Evolutionary conservation across 371 early-diverging fungal species (phyloP), one percentile per base, ranked within the genome.

Genomic region (Apophysomyces elegans): DNA sequence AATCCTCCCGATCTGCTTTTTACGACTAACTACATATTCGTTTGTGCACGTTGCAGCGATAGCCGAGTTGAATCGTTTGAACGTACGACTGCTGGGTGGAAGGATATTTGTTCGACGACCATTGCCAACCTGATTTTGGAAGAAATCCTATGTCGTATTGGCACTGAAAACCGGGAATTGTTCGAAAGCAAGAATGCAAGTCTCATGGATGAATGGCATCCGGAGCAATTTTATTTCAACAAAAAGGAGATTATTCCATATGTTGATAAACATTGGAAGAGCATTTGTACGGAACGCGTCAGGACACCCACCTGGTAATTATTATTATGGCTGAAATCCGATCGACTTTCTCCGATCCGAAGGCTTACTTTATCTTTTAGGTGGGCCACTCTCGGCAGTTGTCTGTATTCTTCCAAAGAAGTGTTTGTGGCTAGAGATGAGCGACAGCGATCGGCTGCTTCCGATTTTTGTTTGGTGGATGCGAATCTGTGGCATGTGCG

Each of bases 221-320:
- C 84, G 56, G 80, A 83, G 12, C 74, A 82, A n/a, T 88, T 81
- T 65, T 86, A 79, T 64, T 90, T 88, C 60, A 86, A 88, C 66
- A 89, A 90, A 62, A 88, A 88, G 58, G 86, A 89, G 26, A 84
- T 89, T 43, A 70, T 87, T 9, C 88, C 89, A 1, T 90, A 81
- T 75, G 86, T 90, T 5, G 90, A 90, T 61, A 80, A 83, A 35
- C 83, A 88, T 63, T 90, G 91, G 91, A 75, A 77, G n/a, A 84
- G 84, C 47, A 75, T 90, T 21, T 90, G 90, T 44, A 88, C 87
- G 21, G 88, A 88, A 56, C 81, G 91, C 39, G 76, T 82, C 37
- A 74, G 90, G 43, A 88, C 89, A 0, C 73, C 84, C 0, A 89
- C 89, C 7, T 90, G 90, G 89, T 84, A 77, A 56, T 56, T 26